Percentiles rank a stretch among this genome's conserved stretches.
Conservation (phyloP, 352 stramenopile genomes). For the Phytopythium chamaehyphon region DNA sequence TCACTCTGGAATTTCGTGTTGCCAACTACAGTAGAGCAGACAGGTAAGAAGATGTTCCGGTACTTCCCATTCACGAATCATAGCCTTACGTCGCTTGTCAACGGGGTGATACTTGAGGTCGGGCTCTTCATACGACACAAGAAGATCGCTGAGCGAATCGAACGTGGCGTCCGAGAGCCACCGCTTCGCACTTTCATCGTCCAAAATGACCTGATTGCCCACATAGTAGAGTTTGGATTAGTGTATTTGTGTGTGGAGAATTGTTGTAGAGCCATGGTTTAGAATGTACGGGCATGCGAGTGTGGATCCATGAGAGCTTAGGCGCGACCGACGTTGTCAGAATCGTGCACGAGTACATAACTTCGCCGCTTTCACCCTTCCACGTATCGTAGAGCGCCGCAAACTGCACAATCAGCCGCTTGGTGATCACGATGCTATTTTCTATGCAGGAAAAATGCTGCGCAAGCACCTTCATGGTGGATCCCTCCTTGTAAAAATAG, state of each 20-base stretch:
- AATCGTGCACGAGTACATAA: slow-evolving; percentile 84
- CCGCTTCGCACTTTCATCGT: slow-evolving; percentile 41
- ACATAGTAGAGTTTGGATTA: too few relatives aligned
- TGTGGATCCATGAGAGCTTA: slow-evolving; percentile 81
- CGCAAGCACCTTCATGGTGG: slow-evolving; percentile 65
- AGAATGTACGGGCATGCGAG: slow-evolving; percentile 67
- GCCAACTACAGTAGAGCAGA: slow-evolving; percentile 39
- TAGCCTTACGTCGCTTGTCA: slow-evolving; percentile 53
- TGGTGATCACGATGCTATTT: too few relatives aligned
- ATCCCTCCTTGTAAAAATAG: slow-evolving; percentile 64
- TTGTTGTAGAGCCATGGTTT: too few relatives aligned
- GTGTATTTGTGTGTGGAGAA: too few relatives aligned
- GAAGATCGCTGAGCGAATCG: slow-evolving; percentile 41
- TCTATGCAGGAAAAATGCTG: too few relatives aligned
- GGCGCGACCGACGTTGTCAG: slow-evolving; percentile 74
- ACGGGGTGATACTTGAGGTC: slow-evolving; percentile 80
- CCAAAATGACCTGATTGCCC: slow-evolving; percentile 56
- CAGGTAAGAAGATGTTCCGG: background rate
- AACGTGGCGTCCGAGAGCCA: slow-evolving; percentile 74
- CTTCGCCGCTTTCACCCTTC: slow-evolving; percentile 55
- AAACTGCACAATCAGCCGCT: slow-evolving; percentile 39
- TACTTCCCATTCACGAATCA: too few relatives aligned
- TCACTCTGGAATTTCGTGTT: slow-evolving; percentile 72
- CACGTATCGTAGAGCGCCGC: slow-evolving; percentile 86
- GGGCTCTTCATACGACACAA: slow-evolving; percentile 38